Evolutionary conservation across 345 rosid genomes (phyloP), one percentile per base, ranked within the genome.

Genomic region (Hibiscus syriacus): DNA sequence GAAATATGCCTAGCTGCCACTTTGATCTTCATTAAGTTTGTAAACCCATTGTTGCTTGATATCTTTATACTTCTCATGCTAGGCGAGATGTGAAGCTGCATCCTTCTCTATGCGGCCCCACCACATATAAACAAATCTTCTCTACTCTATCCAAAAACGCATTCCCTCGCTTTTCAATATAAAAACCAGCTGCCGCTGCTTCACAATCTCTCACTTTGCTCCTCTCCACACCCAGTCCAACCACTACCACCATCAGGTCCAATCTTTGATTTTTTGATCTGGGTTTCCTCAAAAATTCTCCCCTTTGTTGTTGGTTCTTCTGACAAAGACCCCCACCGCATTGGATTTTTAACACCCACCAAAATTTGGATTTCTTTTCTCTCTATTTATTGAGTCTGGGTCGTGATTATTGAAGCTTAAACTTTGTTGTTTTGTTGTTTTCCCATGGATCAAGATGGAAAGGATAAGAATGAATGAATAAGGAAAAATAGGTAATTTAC

Each of bases 51-150:
- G 87, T 84, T 92, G 82, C 92, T 88, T 75, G 93, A 92, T 80
- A 95, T 95, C 67, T 98, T 95, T 82, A 95, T 88, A 77, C 98
- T 95, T 90, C 97, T 95, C 99, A 95, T 95, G 87, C 98, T 92
- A 80, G 96, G 99, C 82, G 99, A 95, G 87, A 95, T 78, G 90
- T 88, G 96, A 88, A 95, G 98, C 97, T 87, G 99, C 99, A 95
- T 95, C 83, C 84, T 92, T 85, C 72, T 75, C 81, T 73, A 82
- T 69, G 93, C 93, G 83, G 90, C 93, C 82, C 73, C 91, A 73
- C 84, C 25, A 53, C 57, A 66, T 74, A 66, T 64, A 68, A 60
- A 64, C 67, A 45, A 64, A 19, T 25, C 29, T 5, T 2, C 55
- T 20, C 55, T 50, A 29, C 58, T 30, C 56, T 61, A 16, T 41